Base-by-base conservation (phyloP, 75 land plant species). In the Ceratopteris richardii region DNA sequence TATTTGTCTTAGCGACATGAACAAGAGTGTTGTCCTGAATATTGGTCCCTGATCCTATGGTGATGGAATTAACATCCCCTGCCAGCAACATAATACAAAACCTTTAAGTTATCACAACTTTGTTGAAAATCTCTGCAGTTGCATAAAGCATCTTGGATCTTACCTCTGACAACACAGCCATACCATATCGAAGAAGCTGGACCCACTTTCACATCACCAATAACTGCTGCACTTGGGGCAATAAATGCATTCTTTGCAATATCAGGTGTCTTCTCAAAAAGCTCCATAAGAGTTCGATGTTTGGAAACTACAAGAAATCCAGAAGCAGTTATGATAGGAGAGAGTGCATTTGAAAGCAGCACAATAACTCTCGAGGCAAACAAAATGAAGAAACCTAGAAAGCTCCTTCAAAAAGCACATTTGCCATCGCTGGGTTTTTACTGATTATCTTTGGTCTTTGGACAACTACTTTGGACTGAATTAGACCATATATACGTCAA, bases 11-110 rank as follows among this genome's bases (percentile, higher is more conserved):
- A 53, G 98, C 98, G 22, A 93, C 98, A 75, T 93, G 98, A 30
- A 93, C 85, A 56, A 93, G 73, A 31, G 95, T 82, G 54, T 93
- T 85, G 63, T 93, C 98, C 57, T 93, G 98, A 30, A 93, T 93
- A 51, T 93, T 93, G 23, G 95, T 93, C 31, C 73, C 75, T 57
- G 89, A 74, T 29, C 98, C 98, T 62, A 93, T 72, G 50, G 70
- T 76, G 51, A 93, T 85, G 64, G 70, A 67, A 50, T 93, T 89
- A 57, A 89, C 98, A 77, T 93, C 98, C 61, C 98, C 98, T 93
- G 68, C 42, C 44, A 54, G 22, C n/a, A n/a, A n/a, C n/a, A n/a
- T n/a, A n/a, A n/a, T n/a, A n/a, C n/a, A n/a, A n/a, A n/a, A n/a
- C n/a, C n/a, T n/a, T n/a, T n/a, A n/a, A n/a, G n/a, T n/a, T n/a